Conservation (phyloP, 352 stramenopile genomes). For the Phytophthora sojae region DNA sequence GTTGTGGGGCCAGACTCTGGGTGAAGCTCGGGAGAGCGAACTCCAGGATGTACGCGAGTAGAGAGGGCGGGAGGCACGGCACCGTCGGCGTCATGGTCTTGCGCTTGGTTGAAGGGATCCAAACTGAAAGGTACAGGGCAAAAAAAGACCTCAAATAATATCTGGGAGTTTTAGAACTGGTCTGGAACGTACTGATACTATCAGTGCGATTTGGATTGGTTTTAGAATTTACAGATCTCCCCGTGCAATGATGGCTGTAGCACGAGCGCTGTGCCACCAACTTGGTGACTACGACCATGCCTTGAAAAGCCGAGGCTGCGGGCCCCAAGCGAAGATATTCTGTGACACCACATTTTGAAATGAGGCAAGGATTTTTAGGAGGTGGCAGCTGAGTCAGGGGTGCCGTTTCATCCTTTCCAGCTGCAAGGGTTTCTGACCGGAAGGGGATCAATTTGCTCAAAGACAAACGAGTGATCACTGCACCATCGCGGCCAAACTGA, state of each 20-base stretch:
- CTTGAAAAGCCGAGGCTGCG: not conserved
- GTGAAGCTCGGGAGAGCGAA: constrained; percentile 1
- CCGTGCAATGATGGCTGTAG: too few relatives aligned
- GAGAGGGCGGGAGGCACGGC: not conserved
- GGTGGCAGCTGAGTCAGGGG: not conserved
- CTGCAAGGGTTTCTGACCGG: not conserved
- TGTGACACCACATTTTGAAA: not conserved
- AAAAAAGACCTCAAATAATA: too few relatives aligned
- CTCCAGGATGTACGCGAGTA: not conserved
- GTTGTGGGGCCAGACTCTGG: not conserved
- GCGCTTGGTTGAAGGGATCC: not conserved
- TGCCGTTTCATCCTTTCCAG: too few relatives aligned
- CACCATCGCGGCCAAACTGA: not conserved
- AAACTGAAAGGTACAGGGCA: not conserved
- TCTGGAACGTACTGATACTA: too few relatives aligned
- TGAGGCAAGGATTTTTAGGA: not conserved
- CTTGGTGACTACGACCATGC: too few relatives aligned
- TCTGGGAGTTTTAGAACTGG: too few relatives aligned
- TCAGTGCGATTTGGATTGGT: too few relatives aligned
- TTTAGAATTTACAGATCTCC: too few relatives aligned
- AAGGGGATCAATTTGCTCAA: not conserved
- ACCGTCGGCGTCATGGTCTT: not conserved
- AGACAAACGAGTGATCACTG: not conserved
- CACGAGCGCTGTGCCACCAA: too few relatives aligned
- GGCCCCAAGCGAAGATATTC: not conserved